Percentiles rank a stretch among this genome's conserved stretches.
These are phyloP conservation scores for Gossypium mustelinum DNA, from an alignment of 345 rosid genomes.

Conservation along the genomic window DNA sequence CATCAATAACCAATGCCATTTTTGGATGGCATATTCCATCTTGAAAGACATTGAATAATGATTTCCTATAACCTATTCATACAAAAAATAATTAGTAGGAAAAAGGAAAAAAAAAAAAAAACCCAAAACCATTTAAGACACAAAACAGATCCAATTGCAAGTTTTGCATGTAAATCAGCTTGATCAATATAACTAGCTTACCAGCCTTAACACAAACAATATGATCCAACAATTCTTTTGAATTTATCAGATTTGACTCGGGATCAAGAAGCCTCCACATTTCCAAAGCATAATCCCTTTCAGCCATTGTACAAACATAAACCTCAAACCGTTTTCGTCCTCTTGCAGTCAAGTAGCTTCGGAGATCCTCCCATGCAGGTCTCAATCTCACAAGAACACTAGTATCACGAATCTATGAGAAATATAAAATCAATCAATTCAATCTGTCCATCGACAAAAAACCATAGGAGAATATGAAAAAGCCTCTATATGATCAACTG, in stretches of 20 bases:
- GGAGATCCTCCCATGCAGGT: slow-evolving; percentile 97
- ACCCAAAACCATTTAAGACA: neutral
- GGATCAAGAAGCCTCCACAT: slow-evolving; percentile 99
- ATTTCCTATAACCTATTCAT: slow-evolving; percentile 65
- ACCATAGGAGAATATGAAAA: slow-evolving; percentile 9
- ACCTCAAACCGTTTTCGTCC: slow-evolving; percentile 99
- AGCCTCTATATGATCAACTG: neutral
- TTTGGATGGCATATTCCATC: slow-evolving; percentile 91
- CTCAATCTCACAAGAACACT: slow-evolving; percentile 98
- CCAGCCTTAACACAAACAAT: slow-evolving; percentile 96
- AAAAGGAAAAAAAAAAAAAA: neutral
- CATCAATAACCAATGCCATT: slow-evolving; percentile 97
- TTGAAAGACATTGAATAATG: slow-evolving; percentile 83
- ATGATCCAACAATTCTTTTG: slow-evolving; percentile 69
- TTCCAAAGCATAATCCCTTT: slow-evolving; percentile 96
- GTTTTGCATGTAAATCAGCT: neutral
- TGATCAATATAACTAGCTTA: slow-evolving; percentile 18
- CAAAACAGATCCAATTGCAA: neutral
- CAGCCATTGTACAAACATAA: slow-evolving; percentile 99
- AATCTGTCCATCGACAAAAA: neutral
- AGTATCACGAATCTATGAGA: slow-evolving; percentile 82
- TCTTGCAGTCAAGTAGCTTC: slow-evolving; percentile 87
- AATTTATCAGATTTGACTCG: slow-evolving; percentile 77
- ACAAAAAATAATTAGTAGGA: neutral
- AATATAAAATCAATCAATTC: slow-evolving; percentile 11